Evolutionary conservation across 2,329 filamentous ascomycete genomes (phyloP).

Genomic region (Penicillium sp.): DNA sequence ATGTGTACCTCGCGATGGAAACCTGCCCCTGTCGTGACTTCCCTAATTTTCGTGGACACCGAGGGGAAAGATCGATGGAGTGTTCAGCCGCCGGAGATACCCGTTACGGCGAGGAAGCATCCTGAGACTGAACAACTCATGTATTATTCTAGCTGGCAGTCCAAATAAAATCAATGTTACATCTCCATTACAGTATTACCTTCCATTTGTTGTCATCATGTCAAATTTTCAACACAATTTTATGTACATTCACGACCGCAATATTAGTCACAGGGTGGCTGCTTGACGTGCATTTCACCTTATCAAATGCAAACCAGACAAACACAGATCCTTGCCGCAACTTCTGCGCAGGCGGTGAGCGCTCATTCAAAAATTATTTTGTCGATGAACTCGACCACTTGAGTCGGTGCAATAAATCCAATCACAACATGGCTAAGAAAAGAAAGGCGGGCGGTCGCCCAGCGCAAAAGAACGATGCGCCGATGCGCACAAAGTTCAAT

Average conservation of each 20-base stretch:
- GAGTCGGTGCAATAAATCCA: background rate
- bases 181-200: slow-evolving; percentile 5
- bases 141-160: too few species aligned
- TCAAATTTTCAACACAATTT: too few species aligned
- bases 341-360: slow-evolving; percentile 26
- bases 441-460: slow-evolving; percentile 61
- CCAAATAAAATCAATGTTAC: slow-evolving; percentile 2
- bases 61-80: slow-evolving; percentile 3
- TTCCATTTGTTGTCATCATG: background rate
- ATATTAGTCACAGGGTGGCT: too few species aligned
- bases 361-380: slow-evolving; percentile 30
- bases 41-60: slow-evolving; percentile 1
- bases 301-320: slow-evolving; percentile 18
- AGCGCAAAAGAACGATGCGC: slow-evolving; percentile 29
- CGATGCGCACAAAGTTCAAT: slow-evolving; percentile 31
- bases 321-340: slow-evolving; percentile 12
- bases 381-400: slow-evolving; percentile 14
- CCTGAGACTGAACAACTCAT: too few species aligned
- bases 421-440: slow-evolving; percentile 47
- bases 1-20: slow-evolving; percentile 1
- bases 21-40: background rate
- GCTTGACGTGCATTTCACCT: background rate
- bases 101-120: background rate
- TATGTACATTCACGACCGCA: too few species aligned
- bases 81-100: background rate